Evolutionary conservation across 2,329 filamentous ascomycete species (phyloP).

Genomic region (Sodiomyces alkalinus): DNA sequence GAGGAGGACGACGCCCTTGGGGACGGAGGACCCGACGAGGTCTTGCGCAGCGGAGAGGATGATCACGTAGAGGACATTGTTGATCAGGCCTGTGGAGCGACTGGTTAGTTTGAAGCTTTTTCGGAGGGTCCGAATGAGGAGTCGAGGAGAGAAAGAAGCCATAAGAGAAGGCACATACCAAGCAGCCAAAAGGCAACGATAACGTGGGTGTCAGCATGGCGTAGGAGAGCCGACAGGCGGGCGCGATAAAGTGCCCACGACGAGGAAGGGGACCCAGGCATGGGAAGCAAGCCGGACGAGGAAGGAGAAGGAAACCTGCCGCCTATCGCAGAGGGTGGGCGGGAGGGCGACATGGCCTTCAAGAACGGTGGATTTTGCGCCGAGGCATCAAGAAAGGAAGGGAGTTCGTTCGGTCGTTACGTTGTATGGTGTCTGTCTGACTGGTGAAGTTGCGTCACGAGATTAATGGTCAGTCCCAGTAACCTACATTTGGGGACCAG

Average conservation of each 20-base stretch:
- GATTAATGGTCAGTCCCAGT: too few relatives aligned
- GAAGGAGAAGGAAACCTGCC: too few relatives aligned
- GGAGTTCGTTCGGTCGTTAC: too few relatives aligned
- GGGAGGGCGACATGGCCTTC: too few relatives aligned
- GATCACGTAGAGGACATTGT: constrained; percentile 96
- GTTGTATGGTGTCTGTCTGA: too few relatives aligned
- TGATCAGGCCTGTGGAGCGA: constrained; percentile 57
- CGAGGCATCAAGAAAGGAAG: too few relatives aligned
- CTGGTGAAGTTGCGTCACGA: too few relatives aligned
- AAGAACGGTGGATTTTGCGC: too few relatives aligned
- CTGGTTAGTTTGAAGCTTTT: constrained; percentile 1
- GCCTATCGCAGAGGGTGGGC: too few relatives aligned
- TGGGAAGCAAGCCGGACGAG: constrained; percentile 32
- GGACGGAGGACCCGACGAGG: constrained; percentile 77
- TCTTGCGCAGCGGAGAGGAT: constrained; percentile 92
- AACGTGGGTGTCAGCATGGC: constrained; percentile 55
- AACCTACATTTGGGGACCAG: too few relatives aligned
- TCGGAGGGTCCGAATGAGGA: too few relatives aligned
- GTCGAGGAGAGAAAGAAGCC: not conserved
- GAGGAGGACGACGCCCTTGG: constrained; percentile 84
- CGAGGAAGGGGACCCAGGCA: constrained; percentile 43
- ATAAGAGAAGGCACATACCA: constrained; percentile 34
- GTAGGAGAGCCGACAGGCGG: constrained; percentile 47
- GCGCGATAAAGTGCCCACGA: constrained; percentile 63
- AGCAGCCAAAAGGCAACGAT: constrained; percentile 85